These are phyloP conservation scores for Zychaea mexicana DNA, from an alignment of 371 early-diverging fungal species.

Conservation along the genomic window DNA sequence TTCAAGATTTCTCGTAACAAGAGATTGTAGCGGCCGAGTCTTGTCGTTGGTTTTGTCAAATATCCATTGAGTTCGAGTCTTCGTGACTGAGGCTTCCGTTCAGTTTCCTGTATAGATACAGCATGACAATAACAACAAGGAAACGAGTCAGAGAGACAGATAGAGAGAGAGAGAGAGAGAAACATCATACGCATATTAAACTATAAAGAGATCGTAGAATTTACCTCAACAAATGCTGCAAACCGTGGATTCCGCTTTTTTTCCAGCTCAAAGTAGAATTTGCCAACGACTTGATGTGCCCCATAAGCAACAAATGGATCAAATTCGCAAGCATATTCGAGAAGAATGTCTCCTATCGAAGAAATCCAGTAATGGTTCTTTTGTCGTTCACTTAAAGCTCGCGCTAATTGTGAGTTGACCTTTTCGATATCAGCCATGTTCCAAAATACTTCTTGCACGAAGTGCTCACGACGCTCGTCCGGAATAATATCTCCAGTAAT, in stretches of 20 bases:
- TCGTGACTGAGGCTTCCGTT: constrained; percentile 77
- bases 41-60: constrained; percentile 81
- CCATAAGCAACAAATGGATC: constrained; percentile 88
- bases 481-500: constrained; percentile 69
- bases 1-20: constrained; percentile 82
- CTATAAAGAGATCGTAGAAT: no score
- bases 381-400: constrained; percentile 73
- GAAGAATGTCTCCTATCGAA: constrained; percentile 84
- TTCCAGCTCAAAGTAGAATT: constrained; percentile 80
- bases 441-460: constrained; percentile 84
- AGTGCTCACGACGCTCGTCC: constrained; percentile 59
- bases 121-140: no score
- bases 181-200: no score
- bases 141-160: no score
- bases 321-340: constrained; percentile 69
- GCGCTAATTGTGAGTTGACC: constrained; percentile 70
- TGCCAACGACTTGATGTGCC: constrained; percentile 84
- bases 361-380: constrained; percentile 72
- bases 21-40: constrained; percentile 87
- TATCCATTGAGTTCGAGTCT: constrained; percentile 82
- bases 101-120: constrained; percentile 57
- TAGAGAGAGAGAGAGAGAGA: no score
- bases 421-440: constrained; percentile 78
- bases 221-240: constrained; percentile 72
- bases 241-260: constrained; percentile 68